Evolutionary conservation across 2,329 filamentous ascomycete species (phyloP).

Genomic region (Lomentospora prolificans): DNA sequence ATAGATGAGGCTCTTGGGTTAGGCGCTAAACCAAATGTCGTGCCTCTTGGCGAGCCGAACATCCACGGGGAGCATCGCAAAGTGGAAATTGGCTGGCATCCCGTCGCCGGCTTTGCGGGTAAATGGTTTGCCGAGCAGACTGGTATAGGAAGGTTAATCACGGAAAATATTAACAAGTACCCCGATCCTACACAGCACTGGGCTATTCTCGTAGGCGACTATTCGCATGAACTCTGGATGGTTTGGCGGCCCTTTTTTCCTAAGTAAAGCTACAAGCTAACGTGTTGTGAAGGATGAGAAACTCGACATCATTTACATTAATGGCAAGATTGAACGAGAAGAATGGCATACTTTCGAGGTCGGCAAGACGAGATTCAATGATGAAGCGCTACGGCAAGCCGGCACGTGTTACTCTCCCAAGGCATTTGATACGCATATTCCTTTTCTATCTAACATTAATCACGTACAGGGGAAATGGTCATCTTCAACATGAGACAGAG

Average conservation of each 20-base stretch:
- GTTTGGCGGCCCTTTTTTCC: constrained; percentile 19
- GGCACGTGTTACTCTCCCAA: constrained; percentile 22
- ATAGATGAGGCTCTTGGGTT: constrained; percentile 23
- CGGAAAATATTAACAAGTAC: constrained; percentile 41
- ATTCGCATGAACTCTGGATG: constrained; percentile 51
- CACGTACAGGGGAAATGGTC: constrained; percentile 34
- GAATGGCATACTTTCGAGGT: constrained; percentile 43
- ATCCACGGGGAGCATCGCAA: constrained; percentile 26
- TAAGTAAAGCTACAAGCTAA: background rate
- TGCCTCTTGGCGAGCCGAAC: constrained; percentile 28
- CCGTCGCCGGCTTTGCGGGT: constrained; percentile 43
- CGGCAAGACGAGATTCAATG: constrained; percentile 43
- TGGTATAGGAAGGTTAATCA: constrained; percentile 44
- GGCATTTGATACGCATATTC: background rate
- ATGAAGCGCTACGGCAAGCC: constrained; percentile 39
- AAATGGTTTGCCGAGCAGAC: constrained; percentile 51
- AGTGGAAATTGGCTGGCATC: constrained; percentile 49
- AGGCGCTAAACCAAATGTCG: constrained; percentile 31
- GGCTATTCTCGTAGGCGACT: constrained; percentile 47
- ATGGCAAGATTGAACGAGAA: constrained; percentile 32
- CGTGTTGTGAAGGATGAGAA: constrained; percentile 34
- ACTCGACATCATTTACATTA: constrained; percentile 47
- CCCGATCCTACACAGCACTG: constrained; percentile 52
- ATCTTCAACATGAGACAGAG: constrained; percentile 40
- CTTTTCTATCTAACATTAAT: constrained; percentile 7